These are phyloP conservation scores for Phoma sp. DNA, from an alignment of 2,329 filamentous ascomycete species.

Conservation along the genomic window DNA sequence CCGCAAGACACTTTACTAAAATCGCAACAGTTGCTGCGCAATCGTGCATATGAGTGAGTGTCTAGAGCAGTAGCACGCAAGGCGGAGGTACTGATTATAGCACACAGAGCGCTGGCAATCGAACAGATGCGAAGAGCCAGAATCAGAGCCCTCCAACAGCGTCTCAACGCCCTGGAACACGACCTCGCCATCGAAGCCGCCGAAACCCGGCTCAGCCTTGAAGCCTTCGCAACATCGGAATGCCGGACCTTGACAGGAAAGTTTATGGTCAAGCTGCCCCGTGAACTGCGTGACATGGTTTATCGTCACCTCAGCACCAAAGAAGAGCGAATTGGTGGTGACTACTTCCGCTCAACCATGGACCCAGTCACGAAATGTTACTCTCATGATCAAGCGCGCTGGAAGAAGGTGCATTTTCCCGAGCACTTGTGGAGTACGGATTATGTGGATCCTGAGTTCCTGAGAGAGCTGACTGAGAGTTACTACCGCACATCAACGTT, in stretches of 20 bases:
- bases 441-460: slow-evolving; percentile 14
- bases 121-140: neutral
- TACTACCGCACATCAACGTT: slow-evolving; percentile 31
- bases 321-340: slow-evolving; percentile 23
- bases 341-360: slow-evolving; percentile 29
- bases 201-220: slow-evolving; percentile 6
- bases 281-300: slow-evolving; percentile 32
- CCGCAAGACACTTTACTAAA: neutral
- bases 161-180: slow-evolving; percentile 6
- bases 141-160: neutral
- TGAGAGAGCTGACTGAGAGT: slow-evolving; percentile 24
- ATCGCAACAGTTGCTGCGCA: slow-evolving; percentile 1
- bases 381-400: slow-evolving; percentile 23
- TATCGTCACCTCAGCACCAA: slow-evolving; percentile 23
- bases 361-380: slow-evolving; percentile 27
- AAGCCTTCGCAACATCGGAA: slow-evolving; percentile 24
- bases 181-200: slow-evolving; percentile 11
- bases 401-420: slow-evolving; percentile 27
- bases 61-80: too few species aligned
- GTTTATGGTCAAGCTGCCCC: slow-evolving; percentile 20
- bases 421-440: slow-evolving; percentile 25
- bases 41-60: slow-evolving; percentile 3
- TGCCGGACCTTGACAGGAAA: slow-evolving; percentile 17
- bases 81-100: neutral
- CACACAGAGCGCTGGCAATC: neutral